phyloP scores from a whole-genome alignment of 2,329 filamentous ascomycete genomes.

The Pezicula radicicola region DNA sequence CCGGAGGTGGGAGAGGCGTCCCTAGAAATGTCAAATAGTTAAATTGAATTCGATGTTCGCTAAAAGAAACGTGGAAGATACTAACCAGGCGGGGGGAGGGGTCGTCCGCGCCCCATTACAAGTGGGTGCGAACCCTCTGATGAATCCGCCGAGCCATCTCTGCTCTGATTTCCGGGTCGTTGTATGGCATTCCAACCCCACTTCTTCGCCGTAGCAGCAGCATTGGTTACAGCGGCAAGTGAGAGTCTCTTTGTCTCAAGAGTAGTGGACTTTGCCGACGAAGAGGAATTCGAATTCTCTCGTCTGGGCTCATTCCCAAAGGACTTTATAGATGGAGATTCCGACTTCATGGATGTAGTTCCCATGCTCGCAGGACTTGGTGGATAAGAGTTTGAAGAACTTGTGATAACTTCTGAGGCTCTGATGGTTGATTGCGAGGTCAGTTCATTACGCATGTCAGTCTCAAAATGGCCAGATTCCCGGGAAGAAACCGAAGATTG shows the following conservation, averaged over 20 bases:
- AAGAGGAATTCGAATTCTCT: conserved; percentile 33
- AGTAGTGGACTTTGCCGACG: conserved; percentile 21
- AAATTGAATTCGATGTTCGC: no score
- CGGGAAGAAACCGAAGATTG: conserved; percentile 49
- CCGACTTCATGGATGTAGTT: conserved; percentile 36
- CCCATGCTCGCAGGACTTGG: conserved; percentile 31
- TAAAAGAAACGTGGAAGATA: no score
- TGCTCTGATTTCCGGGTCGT: conserved; percentile 36
- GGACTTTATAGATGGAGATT: conserved; percentile 35
- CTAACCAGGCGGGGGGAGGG: conserved; percentile 59
- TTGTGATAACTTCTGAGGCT: conserved; percentile 8
- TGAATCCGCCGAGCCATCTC: conserved; percentile 13
- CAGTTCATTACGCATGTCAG: conserved; percentile 26
- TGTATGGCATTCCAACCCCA: conserved; percentile 59
- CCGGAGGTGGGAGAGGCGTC: conserved; percentile 69
- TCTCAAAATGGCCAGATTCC: conserved; percentile 39
- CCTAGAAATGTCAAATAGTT: conserved; percentile 46
- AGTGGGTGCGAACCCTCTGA: conserved; percentile 52
- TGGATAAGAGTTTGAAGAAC: conserved; percentile 16
- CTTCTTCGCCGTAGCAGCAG: conserved; percentile 51
- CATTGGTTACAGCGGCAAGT: conserved; percentile 52
- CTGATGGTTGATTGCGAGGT: conserved; percentile 25
- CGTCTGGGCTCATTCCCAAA: conserved; percentile 33
- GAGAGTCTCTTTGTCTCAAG: conserved; percentile 44
- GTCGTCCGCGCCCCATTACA: conserved; percentile 73